phyloP scores from a whole-genome alignment of 257 asterid genomes.

The Orobanche coerulescens region DNA sequence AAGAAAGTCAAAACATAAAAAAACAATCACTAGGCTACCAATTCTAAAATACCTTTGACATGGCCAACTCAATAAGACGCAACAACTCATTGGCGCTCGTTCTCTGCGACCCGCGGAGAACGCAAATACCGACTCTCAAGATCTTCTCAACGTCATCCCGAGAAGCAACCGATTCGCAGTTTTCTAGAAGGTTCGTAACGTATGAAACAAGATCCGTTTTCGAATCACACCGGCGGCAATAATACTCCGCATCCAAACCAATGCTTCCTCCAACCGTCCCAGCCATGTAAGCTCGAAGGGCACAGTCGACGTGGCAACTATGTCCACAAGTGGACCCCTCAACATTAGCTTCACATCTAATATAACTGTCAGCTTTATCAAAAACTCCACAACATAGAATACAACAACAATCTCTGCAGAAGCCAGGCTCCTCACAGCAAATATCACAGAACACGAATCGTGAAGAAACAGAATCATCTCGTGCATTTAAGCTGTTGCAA shows the following conservation, averaged over 20 bases:
- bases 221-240: slow-evolving; percentile 84
- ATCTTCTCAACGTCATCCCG: slow-evolving; percentile 43
- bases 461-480: slow-evolving; percentile 28
- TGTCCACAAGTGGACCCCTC: slow-evolving; percentile 61
- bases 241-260: slow-evolving; percentile 73
- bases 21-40: slow-evolving; percentile 27
- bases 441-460: slow-evolving; percentile 54
- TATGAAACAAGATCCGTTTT: slow-evolving; percentile 60
- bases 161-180: slow-evolving; percentile 43
- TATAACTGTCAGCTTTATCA: slow-evolving; percentile 32
- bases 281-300: slow-evolving; percentile 70
- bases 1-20: neutral
- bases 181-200: slow-evolving; percentile 40
- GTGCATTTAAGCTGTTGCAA: slow-evolving; percentile 50
- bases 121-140: slow-evolving; percentile 39
- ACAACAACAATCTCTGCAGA: slow-evolving; percentile 85
- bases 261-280: slow-evolving; percentile 82
- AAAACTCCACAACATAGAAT: slow-evolving; percentile 59
- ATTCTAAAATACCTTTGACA: slow-evolving; percentile 53
- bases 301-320: slow-evolving; percentile 68
- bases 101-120: slow-evolving; percentile 49
- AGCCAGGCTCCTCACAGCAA: slow-evolving; percentile 70
- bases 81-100: slow-evolving; percentile 42
- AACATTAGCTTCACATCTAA: slow-evolving; percentile 58
- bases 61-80: slow-evolving; percentile 39